Conservation (phyloP, 2,329 filamentous ascomycete genomes). For the Clonostachys chloroleuca region DNA sequence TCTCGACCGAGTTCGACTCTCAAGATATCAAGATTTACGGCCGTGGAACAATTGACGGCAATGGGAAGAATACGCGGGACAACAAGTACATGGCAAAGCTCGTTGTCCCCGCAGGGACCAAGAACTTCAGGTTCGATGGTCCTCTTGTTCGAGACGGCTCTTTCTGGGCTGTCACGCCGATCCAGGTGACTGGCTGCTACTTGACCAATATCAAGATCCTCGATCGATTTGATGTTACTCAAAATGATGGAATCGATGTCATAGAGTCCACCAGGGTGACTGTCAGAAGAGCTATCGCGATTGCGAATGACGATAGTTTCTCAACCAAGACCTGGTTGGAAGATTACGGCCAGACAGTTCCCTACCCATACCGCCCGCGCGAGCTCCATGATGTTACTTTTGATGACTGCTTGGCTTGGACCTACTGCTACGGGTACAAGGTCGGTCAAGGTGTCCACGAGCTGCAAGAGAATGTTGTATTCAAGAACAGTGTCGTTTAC, state of each 20-base stretch:
- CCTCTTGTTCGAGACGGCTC: conserved; percentile 1
- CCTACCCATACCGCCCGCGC: conserved; percentile 1
- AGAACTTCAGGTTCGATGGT: not conserved
- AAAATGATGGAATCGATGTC: conserved; percentile 1
- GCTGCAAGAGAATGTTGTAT: not conserved
- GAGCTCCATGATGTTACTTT: not conserved
- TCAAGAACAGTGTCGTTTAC: conserved; percentile 1
- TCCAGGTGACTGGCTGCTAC: not conserved
- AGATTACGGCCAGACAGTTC: conserved; percentile 1
- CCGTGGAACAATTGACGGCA: conserved; percentile 1
- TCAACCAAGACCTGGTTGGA: conserved; percentile 1
- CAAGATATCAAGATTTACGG: conserved; percentile 1
- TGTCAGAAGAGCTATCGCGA: not conserved
- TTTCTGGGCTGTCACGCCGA: conserved; percentile 1
- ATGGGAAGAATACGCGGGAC: not conserved
- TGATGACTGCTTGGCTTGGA: conserved; percentile 3
- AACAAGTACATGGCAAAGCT: not conserved
- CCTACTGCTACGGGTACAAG: conserved; percentile 1
- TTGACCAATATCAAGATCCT: conserved; percentile 2
- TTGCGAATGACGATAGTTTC: conserved; percentile 2
- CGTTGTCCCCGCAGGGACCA: not conserved
- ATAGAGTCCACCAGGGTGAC: not conserved
- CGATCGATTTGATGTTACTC: conserved; percentile 1
- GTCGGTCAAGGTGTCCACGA: conserved; percentile 1
- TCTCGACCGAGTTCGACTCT: conserved; percentile 1